Conservation (phyloP, 2,329 filamentous ascomycete species). For the Aspergillus awamori region DNA sequence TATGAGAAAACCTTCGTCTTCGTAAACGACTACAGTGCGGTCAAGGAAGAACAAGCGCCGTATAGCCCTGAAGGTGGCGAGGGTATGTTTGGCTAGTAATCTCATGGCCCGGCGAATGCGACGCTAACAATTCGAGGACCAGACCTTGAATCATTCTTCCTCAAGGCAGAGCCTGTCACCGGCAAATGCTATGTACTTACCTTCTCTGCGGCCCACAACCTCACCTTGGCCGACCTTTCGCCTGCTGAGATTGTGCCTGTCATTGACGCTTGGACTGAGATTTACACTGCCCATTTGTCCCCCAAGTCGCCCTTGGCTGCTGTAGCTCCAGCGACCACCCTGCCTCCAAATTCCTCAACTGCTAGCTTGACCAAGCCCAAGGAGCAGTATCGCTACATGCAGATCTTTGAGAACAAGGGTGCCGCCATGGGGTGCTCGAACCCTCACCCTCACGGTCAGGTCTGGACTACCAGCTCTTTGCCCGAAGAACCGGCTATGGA, state of each 20-base stretch:
- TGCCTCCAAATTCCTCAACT: constrained; percentile 52
- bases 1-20: constrained; percentile 91
- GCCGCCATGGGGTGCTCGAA: constrained; percentile 98
- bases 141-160: constrained; percentile 75
- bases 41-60: constrained; percentile 87
- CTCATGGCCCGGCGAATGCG: too few relatives aligned
- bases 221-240: constrained; percentile 88
- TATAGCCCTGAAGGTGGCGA: constrained; percentile 63
- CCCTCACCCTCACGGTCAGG: constrained; percentile 93
- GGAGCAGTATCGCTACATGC: constrained; percentile 91
- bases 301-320: constrained; percentile 66
- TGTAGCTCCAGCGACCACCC: constrained; percentile 49
- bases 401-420: constrained; percentile 99
- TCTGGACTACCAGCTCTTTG: constrained; percentile 90
- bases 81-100: constrained; percentile 41
- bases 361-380: constrained; percentile 57
- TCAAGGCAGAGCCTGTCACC: constrained; percentile 82
- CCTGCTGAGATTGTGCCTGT: constrained; percentile 76
- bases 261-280: constrained; percentile 85
- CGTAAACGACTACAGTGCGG: constrained; percentile 95
- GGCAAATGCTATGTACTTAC: constrained; percentile 97
- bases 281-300: constrained; percentile 82
- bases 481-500: constrained; percentile 88
- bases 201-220: constrained; percentile 86
- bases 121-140: background rate